These are phyloP conservation scores for Geotrichum cucujoidarum DNA, from an alignment of 1,139 yeast species.

Conservation along the genomic window DNA sequence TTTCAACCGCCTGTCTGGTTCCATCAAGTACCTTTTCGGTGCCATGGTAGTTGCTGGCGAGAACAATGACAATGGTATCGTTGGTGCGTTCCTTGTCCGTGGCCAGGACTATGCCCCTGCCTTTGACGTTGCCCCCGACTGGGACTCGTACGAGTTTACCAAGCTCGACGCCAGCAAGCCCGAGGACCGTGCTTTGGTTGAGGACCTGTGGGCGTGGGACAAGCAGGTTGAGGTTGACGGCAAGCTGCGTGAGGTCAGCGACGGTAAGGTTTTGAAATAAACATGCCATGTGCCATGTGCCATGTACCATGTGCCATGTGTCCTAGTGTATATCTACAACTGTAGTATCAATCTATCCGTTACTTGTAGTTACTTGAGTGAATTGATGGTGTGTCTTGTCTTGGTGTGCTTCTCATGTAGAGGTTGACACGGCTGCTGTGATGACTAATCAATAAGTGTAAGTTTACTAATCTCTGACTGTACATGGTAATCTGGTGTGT, in stretches of 20 bases:
- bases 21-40: conserved; percentile 93
- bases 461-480: no score
- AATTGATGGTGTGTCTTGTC: not conserved
- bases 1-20: conserved; percentile 90
- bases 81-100: conserved; percentile 91
- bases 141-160: conserved; percentile 78
- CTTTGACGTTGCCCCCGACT: conserved; percentile 97
- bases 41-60: conserved; percentile 93
- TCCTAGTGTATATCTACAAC: no score
- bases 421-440: no score
- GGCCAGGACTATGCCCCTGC: conserved; percentile 92
- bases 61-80: conserved; percentile 96
- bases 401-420: not conserved
- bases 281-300: not conserved
- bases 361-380: no score
- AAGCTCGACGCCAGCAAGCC: conserved; percentile 63
- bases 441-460: no score
- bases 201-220: conserved; percentile 85
- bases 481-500: no score
- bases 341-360: no score
- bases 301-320: no score
- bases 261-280: conserved; percentile 80
- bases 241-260: conserved; percentile 63
- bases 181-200: conserved; percentile 62
- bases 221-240: conserved; percentile 65